Evolutionary conservation across 2,329 filamentous ascomycete species (phyloP), one percentile per base, ranked within the genome.

Genomic region (Beauveria sp.): DNA sequence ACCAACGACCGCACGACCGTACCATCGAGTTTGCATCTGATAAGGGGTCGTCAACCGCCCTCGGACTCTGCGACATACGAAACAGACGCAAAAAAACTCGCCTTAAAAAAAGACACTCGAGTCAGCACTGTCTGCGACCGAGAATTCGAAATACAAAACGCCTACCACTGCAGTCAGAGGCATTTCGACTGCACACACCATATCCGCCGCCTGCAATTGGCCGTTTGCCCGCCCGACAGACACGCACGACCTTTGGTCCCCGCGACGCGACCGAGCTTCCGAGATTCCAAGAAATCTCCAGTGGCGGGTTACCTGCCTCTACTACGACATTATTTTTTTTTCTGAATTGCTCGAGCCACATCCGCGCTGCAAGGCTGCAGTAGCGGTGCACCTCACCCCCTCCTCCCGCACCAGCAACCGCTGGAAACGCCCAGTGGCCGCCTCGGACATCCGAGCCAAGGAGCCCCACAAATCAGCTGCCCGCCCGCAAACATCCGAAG

Each of bases 391-490:
- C 46, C 26, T 46, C 57, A 10, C 26, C 50, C 34, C 20, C 40
- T 43, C 24, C 52, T 24, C 50, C 28, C 47, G 18, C 46, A 37
- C 6, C 37, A 46, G 26, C 53, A 28, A 18, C 34, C 26, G 46
- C 26, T 28, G 56, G 22, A 41, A 50, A 20, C 30, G 24, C 53
- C 40, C 40, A 55, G 37, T 51, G 59, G 40, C 50, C 59, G 52
- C 40, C 59, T 61, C 59, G 59, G 59, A 61, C 52, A 53, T 61
- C 59, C 59, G 59, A 61, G 59, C 52, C 12, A 37, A 51, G 47
- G 16, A 16, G 59, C 54, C 59, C 59, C 59, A 55, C 59, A 61
- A 56, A 57, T 61, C 54, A 61, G 34, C 53, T 61, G 59, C 53
- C 54, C 59, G 59, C 59, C 56, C 58, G 44, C 55, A 48, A 50